Conservation (phyloP, 495 filamentous ascomycete genomes). For the Cercophora sp. region DNA sequence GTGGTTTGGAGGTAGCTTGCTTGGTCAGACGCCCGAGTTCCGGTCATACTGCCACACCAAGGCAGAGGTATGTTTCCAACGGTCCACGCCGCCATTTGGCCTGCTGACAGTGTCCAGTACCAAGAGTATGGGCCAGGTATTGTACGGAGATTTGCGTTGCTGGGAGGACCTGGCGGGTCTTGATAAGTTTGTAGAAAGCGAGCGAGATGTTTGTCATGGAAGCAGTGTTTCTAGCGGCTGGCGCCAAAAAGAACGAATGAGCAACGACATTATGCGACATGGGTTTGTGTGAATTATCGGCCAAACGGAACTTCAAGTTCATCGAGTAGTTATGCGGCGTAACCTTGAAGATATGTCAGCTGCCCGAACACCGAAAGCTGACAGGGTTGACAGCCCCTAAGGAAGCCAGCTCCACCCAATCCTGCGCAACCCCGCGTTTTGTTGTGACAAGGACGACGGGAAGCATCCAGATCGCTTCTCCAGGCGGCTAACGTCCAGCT, state of each 20-base stretch:
- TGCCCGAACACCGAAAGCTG: too few species aligned
- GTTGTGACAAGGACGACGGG: too few species aligned
- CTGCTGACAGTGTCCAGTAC: constrained; percentile 51
- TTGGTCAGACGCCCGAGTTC: constrained; percentile 99
- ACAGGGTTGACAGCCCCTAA: too few species aligned
- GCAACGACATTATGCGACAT: constrained; percentile 6
- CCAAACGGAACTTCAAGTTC: too few species aligned
- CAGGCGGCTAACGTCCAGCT: too few species aligned
- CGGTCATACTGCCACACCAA: constrained; percentile 98
- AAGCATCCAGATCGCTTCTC: too few species aligned
- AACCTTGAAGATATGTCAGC: too few species aligned
- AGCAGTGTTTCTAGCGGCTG: constrained; percentile 11
- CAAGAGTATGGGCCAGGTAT: constrained; percentile 94
- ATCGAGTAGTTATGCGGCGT: too few species aligned
- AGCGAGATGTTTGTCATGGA: constrained; percentile 19
- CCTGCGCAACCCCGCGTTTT: too few species aligned
- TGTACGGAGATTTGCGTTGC: constrained; percentile 87
- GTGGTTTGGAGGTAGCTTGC: constrained; percentile 94
- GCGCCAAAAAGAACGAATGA: constrained; percentile 18
- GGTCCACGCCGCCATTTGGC: not conserved
- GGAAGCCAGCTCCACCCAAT: too few species aligned
- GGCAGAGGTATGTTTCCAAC: constrained; percentile 54
- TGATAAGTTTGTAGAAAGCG: constrained; percentile 32
- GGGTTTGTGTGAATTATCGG: too few species aligned
- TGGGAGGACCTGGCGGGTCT: constrained; percentile 81